Percentiles rank a stretch among this genome's conserved stretches.
Evolutionary conservation across 345 rosid genomes (phyloP).

Genomic region (Laguncularia racemosa): DNA sequence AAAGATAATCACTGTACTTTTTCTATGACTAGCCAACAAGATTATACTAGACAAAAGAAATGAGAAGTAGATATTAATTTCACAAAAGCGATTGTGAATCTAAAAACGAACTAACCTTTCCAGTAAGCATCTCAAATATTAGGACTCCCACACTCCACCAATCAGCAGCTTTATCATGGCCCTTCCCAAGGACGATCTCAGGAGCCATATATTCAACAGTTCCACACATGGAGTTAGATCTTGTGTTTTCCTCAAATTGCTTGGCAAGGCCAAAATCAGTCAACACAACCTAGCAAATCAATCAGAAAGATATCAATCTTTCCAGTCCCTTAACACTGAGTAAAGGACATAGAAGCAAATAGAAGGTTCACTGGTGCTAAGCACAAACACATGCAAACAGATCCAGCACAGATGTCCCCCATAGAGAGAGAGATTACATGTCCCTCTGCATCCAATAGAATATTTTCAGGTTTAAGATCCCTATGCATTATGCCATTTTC

Average conservation of each 20-base stretch:
- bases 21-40: not conserved
- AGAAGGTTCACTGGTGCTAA: no score
- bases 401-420: not conserved
- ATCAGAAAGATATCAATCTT: slow-evolving; percentile 1
- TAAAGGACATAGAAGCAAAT: no score
- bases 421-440: slow-evolving; percentile 45
- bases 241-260: slow-evolving; percentile 66
- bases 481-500: slow-evolving; percentile 96
- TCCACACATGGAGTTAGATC: slow-evolving; percentile 93
- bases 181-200: slow-evolving; percentile 82
- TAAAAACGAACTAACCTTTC: slow-evolving; percentile 38
- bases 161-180: slow-evolving; percentile 90
- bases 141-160: slow-evolving; percentile 98
- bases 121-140: slow-evolving; percentile 91
- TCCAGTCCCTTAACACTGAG: no score
- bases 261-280: slow-evolving; percentile 95
- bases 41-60: not conserved
- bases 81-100: not conserved
- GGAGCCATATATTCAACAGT: slow-evolving; percentile 96
- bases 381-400: not conserved
- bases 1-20: not conserved
- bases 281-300: slow-evolving; percentile 45
- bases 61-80: not conserved
- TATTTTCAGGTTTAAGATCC: slow-evolving; percentile 95
- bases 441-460: slow-evolving; percentile 79